Conservation (phyloP, 2,329 filamentous ascomycete species). For the Neophaeococcomyces aloes region DNA sequence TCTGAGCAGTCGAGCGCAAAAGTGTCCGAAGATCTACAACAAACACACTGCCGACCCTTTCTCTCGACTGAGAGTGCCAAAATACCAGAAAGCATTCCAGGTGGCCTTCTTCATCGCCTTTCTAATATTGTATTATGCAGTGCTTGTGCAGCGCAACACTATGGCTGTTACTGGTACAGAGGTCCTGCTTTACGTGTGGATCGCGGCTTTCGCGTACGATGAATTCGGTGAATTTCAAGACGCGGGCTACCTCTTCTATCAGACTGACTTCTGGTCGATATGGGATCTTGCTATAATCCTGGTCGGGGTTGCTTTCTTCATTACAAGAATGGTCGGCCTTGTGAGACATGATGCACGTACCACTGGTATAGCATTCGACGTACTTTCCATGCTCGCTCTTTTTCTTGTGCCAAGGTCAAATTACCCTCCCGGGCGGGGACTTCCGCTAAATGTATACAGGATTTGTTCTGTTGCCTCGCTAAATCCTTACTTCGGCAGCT, state of each 20-base stretch:
- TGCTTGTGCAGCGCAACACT: constrained; percentile 63
- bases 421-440: constrained; percentile 4
- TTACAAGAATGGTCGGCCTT: constrained; percentile 57
- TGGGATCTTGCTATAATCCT: constrained; percentile 65
- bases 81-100: constrained; percentile 77
- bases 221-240: constrained; percentile 76
- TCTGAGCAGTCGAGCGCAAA: constrained; percentile 60
- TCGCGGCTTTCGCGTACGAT: constrained; percentile 78
- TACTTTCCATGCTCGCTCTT: constrained; percentile 77
- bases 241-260: constrained; percentile 76
- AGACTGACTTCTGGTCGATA: constrained; percentile 70
- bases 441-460: constrained; percentile 31
- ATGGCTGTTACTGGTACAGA: constrained; percentile 58
- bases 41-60: constrained; percentile 57
- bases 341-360: constrained; percentile 48
- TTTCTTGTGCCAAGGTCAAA: constrained; percentile 67
- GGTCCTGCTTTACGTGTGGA: constrained; percentile 69
- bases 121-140: constrained; percentile 72
- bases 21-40: constrained; percentile 69
- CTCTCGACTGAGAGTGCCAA: constrained; percentile 65
- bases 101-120: constrained; percentile 70
- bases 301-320: constrained; percentile 60
- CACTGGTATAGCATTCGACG: constrained; percentile 75
- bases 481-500: constrained; percentile 79
- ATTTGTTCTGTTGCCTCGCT: constrained; percentile 79